phyloP scores from a whole-genome alignment of 148 eudicot species.

The Amaranthus palmeri region DNA sequence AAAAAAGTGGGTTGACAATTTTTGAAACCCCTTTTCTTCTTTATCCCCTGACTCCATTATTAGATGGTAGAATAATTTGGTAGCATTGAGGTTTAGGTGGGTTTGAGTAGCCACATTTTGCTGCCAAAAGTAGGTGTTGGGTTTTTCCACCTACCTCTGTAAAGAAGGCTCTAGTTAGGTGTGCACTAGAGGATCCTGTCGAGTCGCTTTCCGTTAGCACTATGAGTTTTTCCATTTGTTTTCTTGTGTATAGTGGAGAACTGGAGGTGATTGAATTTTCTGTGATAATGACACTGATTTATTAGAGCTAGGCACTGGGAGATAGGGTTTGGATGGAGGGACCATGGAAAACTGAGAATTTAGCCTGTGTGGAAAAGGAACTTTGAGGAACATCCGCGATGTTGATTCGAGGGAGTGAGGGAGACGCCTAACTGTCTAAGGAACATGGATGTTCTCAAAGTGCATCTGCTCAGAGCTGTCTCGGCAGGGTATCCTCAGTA shows the following conservation, averaged over 20 bases:
- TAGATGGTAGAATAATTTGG: background rate
- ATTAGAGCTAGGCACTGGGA: slow-evolving; percentile 1
- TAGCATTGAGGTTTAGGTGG: slow-evolving; percentile 9
- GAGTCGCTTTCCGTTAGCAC: slow-evolving; percentile 9
- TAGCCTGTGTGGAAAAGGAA: too few relatives aligned
- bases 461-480: too few relatives aligned
- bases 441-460: too few relatives aligned
- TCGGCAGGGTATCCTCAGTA: too few relatives aligned
- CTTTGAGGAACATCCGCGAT: too few relatives aligned
- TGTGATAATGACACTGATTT: background rate
- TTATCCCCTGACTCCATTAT: slow-evolving; percentile 5
- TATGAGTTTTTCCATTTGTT: slow-evolving; percentile 6
- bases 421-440: too few relatives aligned
- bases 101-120: slow-evolving; percentile 1
- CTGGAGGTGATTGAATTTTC: background rate
- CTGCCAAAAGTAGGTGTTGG: slow-evolving; percentile 11
- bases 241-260: slow-evolving; percentile 1
- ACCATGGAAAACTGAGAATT: background rate
- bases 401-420: too few relatives aligned
- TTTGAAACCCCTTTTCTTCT: background rate
- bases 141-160: slow-evolving; percentile 8
- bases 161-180: slow-evolving; percentile 1
- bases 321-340: background rate
- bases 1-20: slow-evolving; percentile 3
- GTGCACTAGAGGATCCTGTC: background rate